phyloP scores from a whole-genome alignment of 768 basidiomycete species.

The Boletus tomentosulus region DNA sequence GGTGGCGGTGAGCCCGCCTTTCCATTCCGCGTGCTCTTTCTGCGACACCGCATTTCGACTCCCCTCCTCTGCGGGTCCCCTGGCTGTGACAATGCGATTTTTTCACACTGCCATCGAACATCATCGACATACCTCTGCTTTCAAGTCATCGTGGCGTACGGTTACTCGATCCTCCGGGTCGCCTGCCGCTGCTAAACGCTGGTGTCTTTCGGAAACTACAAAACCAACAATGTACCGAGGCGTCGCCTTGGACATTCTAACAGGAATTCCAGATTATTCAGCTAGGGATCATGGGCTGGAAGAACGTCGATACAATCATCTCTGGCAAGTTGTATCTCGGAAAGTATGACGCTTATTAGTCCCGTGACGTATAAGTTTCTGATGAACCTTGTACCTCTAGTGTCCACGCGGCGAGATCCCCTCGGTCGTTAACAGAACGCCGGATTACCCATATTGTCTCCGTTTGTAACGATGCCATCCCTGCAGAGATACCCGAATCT shows the following conservation, averaged over 20 bases:
- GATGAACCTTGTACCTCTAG: slow-evolving; percentile 43
- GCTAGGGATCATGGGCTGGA: slow-evolving; percentile 43
- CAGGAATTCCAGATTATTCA: slow-evolving; percentile 28
- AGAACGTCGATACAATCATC: slow-evolving; percentile 65
- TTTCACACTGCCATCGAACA: slow-evolving; percentile 30
- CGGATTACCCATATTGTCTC: slow-evolving; percentile 78
- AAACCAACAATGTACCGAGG: slow-evolving; percentile 30
- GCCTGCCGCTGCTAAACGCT: slow-evolving; percentile 22
- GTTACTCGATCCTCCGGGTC: slow-evolving; percentile 31
- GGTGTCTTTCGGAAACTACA: slow-evolving; percentile 26
- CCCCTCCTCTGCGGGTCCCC: slow-evolving; percentile 22
- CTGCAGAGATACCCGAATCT: slow-evolving; percentile 65
- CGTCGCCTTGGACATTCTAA: slow-evolving; percentile 19
- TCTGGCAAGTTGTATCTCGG: slow-evolving; percentile 64
- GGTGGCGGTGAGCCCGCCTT: slow-evolving; percentile 33
- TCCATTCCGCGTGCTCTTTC: slow-evolving; percentile 30
- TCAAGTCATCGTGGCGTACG: slow-evolving; percentile 23
- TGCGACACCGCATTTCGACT: slow-evolving; percentile 25
- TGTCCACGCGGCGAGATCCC: slow-evolving; percentile 65
- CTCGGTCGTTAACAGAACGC: slow-evolving; percentile 67
- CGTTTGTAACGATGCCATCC: slow-evolving; percentile 69
- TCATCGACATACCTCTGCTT: slow-evolving; percentile 18
- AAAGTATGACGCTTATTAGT: slow-evolving; percentile 50
- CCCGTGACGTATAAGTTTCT: slow-evolving; percentile 35
- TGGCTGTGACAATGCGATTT: slow-evolving; percentile 32